Evolutionary conservation across 768 basidiomycete genomes (phyloP).

Genomic region (Pulveroboletus sp.): DNA sequence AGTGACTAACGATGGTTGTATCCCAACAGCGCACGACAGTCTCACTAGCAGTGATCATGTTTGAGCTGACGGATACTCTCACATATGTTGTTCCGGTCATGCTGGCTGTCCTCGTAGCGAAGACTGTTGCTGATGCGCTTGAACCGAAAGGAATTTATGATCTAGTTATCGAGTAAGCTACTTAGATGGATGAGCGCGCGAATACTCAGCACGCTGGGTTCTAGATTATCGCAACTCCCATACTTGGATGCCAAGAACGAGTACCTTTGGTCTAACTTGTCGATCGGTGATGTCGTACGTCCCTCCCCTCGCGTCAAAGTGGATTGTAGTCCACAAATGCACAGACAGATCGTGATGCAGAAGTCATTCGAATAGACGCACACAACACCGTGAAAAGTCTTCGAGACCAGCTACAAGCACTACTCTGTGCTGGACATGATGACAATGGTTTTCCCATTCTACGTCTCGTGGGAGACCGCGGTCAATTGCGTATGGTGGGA

Average conservation of each 20-base stretch:
- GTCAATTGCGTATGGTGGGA: constrained; percentile 68
- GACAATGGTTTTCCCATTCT: constrained; percentile 89
- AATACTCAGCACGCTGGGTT: neutral
- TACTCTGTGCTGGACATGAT: constrained; percentile 58
- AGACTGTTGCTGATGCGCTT: constrained; percentile 32
- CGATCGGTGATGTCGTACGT: constrained; percentile 76
- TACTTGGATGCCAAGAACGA: constrained; percentile 90
- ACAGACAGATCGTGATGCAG: constrained; percentile 64
- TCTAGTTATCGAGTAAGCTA: constrained; percentile 74
- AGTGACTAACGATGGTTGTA: constrained; percentile 5
- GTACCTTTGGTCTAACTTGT: constrained; percentile 77
- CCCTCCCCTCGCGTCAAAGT: neutral
- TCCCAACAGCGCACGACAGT: constrained; percentile 74
- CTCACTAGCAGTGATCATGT: constrained; percentile 93
- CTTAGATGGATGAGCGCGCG: neutral
- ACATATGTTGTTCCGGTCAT: constrained; percentile 91
- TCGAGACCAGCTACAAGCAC: constrained; percentile 59
- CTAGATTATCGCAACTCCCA: constrained; percentile 76
- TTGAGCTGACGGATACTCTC: constrained; percentile 90
- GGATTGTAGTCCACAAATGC: neutral
- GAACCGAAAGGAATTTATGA: constrained; percentile 93
- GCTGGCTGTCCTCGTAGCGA: constrained; percentile 72
- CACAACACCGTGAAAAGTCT: constrained; percentile 77
- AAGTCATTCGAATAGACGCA: constrained; percentile 67
- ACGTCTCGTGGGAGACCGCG: constrained; percentile 40